Base-by-base conservation (phyloP, 2,329 filamentous ascomycete genomes). In the Fusarium subtropicale region DNA sequence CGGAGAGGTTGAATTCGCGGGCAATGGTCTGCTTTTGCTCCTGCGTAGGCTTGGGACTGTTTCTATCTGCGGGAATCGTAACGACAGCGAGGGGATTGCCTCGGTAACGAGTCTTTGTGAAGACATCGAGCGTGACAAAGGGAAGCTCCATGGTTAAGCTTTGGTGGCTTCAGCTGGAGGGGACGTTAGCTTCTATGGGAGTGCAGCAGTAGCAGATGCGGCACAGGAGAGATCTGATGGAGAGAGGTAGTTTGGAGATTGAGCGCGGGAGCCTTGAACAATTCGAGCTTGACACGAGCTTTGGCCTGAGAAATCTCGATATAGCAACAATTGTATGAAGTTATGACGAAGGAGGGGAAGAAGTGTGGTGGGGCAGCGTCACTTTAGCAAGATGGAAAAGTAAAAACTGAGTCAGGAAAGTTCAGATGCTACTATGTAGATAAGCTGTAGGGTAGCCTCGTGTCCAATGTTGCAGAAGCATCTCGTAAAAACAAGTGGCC, bases 71-170 rank as follows among this genome's bases (percentile, higher is more conserved):
- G 4, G 86, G 86, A 64, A 90, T 79, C 48, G 82, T 80, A 64
- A 90, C 84, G 26, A 91, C 81, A 34, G 87, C 88, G 38, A 91
- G 83, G 4, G 87, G 88, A 74, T 90, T 90, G 69, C 89, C 88
- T 46, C 79, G 75, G 76, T 83, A 87, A 56, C 79, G 81, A 1
- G 77, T 82, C 30, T 77, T 76, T 46, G 86, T 88, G 78, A 89
- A 88, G 79, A 88, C 86, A 74, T 88, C 86, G 71, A 88, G 81
- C 36, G 86, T 88, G 47, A 82, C 76, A 72, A 86, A 88, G 22
- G 80, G 73, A 57, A 86, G 81, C 63, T 81, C 79, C 76, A 79
- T 80, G 53, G 53, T 64, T 48, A 66, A 50, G 46, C 76, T 75
- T 78, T 78, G 51, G 47, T 65, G 33, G 64, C 48, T 56, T 56